phyloP scores from a whole-genome alignment of 805 yeast species.

The Grigorovia yakushimaensis region DNA sequence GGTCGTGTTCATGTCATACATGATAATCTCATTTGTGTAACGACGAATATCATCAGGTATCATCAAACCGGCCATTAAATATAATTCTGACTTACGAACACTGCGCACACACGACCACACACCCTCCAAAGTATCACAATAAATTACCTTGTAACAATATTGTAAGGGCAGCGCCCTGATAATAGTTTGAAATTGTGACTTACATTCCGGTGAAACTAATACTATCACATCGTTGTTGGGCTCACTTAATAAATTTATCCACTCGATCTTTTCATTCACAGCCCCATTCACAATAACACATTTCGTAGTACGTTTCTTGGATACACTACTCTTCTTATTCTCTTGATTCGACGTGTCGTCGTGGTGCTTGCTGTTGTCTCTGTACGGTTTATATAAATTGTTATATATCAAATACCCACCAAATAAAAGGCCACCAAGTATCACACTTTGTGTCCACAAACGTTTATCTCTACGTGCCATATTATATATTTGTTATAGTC shows the following conservation, averaged over 20 bases:
- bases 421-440: neutral
- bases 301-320: neutral
- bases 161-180: neutral
- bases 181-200: neutral
- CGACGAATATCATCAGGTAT: constrained; percentile 26
- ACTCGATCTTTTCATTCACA: neutral
- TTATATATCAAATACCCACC: neutral
- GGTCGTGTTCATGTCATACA: neutral
- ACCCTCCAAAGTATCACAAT: constrained; percentile 40
- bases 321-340: neutral
- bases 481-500: neutral
- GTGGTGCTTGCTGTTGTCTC: neutral
- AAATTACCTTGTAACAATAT: constrained; percentile 29
- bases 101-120: constrained; percentile 49
- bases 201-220: constrained; percentile 24
- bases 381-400: constrained; percentile 4
- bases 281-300: constrained; percentile 11
- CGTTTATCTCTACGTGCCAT: neutral
- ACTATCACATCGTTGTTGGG: neutral
- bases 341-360: neutral
- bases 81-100: constrained; percentile 30
- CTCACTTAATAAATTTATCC: constrained; percentile 12
- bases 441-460: neutral
- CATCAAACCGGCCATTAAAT: constrained; percentile 21
- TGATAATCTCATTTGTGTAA: constrained; percentile 7